These are phyloP conservation scores for Fusarium chaquense DNA, from an alignment of 2,329 filamentous ascomycete genomes.

Conservation along the genomic window DNA sequence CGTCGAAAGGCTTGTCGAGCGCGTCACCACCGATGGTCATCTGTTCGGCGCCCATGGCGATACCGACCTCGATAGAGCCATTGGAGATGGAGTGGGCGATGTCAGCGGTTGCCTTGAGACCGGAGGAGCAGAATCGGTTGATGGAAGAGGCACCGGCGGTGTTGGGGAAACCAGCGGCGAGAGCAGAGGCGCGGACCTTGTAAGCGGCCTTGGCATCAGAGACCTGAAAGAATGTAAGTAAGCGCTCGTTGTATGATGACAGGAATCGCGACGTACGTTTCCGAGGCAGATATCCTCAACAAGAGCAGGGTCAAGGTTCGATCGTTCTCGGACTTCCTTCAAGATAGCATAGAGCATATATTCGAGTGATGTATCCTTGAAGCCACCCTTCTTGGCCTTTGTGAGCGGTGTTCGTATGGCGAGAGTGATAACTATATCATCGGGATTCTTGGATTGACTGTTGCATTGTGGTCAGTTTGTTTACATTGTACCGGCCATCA, in stretches of 20 bases:
- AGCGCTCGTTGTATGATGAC: not conserved
- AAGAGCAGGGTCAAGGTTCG: conserved; percentile 81
- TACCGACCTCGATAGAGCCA: conserved; percentile 86
- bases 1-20: conserved; percentile 79
- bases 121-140: conserved; percentile 98
- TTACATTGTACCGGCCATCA: not conserved
- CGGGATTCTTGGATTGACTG: conserved; percentile 91
- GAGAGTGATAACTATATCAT: conserved; percentile 96
- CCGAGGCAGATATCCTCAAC: conserved; percentile 93
- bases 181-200: conserved; percentile 87
- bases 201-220: conserved; percentile 88
- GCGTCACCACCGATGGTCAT: conserved; percentile 83
- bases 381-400: conserved; percentile 90
- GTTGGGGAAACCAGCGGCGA: conserved; percentile 94
- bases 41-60: conserved; percentile 88
- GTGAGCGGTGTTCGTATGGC: conserved; percentile 89
- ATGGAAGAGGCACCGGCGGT: conserved; percentile 83
- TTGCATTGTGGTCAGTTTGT: conserved; percentile 9
- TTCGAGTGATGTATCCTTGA: conserved; percentile 94
- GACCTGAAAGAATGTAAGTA: conserved; percentile 64
- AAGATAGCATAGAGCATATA: conserved; percentile 86
- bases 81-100: conserved; percentile 87
- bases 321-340: conserved; percentile 78
- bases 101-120: conserved; percentile 93
- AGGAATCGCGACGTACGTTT: conserved; percentile 70